Evolutionary conservation across 257 asterid genomes (phyloP), one percentile per base, ranked within the genome.

Genomic region (Scutellaria barbata): DNA sequence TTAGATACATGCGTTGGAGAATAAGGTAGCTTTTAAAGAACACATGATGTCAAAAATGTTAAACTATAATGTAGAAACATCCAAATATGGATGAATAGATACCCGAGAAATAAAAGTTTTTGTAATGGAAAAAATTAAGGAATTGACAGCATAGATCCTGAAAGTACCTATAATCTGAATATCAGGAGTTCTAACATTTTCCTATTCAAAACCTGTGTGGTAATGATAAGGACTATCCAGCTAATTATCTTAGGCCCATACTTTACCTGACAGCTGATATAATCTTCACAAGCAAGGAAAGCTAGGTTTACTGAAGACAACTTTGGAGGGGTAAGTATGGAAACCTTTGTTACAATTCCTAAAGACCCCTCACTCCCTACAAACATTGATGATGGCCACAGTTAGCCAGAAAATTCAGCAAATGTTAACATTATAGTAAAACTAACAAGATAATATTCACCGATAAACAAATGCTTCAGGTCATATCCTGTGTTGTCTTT

Each of bases 401-500:
- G 66, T 74, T 63, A 79, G 74, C 16, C 50, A 54, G 68, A 22
- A 76, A 10, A 48, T 37, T 42, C 17, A 57, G 67, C 18, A 76
- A 60, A 74, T 78, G 58, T 74, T 61, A 55, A 47, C 52, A 74
- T 42, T 43, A 71, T 16, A 63, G 35, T 73, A 58, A 63, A 71
- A 63, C 25, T 43, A 76, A 67, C 8, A 68, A 74, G 58, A 62
- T 18, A 65, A 71, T 66, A 30, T 68, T 84, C 77, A 89, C 99
- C 99, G 65, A 94, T 92, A 77, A 94, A 94, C 85, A 94, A 85
- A 84, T 94, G 99, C 84, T 94, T 94, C 82, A 94, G 81, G 87
- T 94, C 99, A 66, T 94, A 94, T 77, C 99, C 99, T 16, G 99
- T 94, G 79, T 91, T 94, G 83, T 94, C 99, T 80, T 94, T 94